Percentiles rank a stretch among this genome's conserved stretches.
Conservation (phyloP, 768 basidiomycete species). For the Boletus tomentosulus region DNA sequence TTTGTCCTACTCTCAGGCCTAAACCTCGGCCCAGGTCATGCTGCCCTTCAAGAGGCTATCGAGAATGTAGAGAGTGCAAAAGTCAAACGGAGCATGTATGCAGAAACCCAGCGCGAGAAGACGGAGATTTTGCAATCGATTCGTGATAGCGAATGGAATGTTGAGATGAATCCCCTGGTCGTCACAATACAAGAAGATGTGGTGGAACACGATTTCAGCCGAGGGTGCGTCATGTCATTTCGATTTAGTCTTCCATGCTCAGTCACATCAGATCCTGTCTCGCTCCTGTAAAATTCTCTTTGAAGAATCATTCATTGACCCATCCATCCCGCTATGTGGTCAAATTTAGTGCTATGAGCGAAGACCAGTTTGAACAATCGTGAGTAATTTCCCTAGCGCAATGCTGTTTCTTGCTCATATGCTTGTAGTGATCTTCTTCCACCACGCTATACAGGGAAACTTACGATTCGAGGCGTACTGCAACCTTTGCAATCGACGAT, state of each 20-base stretch:
- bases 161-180: slow-evolving; percentile 71
- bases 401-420: slow-evolving; percentile 7
- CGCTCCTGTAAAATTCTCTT: slow-evolving; percentile 47
- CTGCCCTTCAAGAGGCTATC: slow-evolving; percentile 57
- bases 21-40: slow-evolving; percentile 66
- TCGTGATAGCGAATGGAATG: slow-evolving; percentile 68
- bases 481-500: slow-evolving; percentile 42
- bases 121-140: slow-evolving; percentile 63
- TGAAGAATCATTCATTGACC: slow-evolving; percentile 73
- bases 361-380: slow-evolving; percentile 20
- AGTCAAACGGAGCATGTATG: slow-evolving; percentile 82
- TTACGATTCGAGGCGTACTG: slow-evolving; percentile 60
- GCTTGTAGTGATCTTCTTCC: slow-evolving; percentile 39
- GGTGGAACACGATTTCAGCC: slow-evolving; percentile 59
- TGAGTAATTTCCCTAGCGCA: slow-evolving; percentile 7
- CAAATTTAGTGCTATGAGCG: slow-evolving; percentile 35
- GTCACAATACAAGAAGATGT: slow-evolving; percentile 45
- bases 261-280: slow-evolving; percentile 47
- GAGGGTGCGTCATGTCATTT: slow-evolving; percentile 50
- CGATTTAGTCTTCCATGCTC: not conserved
- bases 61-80: slow-evolving; percentile 58
- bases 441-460: slow-evolving; percentile 61
- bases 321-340: slow-evolving; percentile 56
- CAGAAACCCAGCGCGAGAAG: slow-evolving; percentile 79
- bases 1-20: slow-evolving; percentile 55